Evolutionary conservation across 371 early-diverging fungal genomes (phyloP), one percentile per base, ranked within the genome.

Genomic region (Syncephalastrum racemosum): DNA sequence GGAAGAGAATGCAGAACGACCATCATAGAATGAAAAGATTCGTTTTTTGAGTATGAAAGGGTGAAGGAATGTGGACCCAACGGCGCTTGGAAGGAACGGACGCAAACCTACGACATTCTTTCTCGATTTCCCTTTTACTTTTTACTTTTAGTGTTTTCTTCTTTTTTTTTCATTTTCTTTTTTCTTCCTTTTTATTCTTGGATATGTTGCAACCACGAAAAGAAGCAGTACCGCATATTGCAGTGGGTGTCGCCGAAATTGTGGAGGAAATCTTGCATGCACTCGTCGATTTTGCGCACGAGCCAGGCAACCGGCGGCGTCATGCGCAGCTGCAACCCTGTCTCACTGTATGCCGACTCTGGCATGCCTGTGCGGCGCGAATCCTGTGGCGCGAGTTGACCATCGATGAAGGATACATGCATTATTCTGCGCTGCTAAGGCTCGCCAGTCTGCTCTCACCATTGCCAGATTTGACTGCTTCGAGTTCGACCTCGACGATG

Each of bases 351-450:
- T 75, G 68, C 51, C 71, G 56, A 24, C 48, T 70, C 22, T 79
- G 79, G 75, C 65, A 79, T 49, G 70, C 70, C 54, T 67, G 71
- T 58, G 66, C 70, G 3, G 59, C 55, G 40, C 63, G 69, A 8
- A 58, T 66, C 20, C 48, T 72, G 15, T 79, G 79, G 79, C 67
- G 68, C 44, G 62, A 58, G 13, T 54, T 65, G 0, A 45, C 19
- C 6, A 75, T 78, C 59, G 73, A 71, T 4, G 72, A 69, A n/a
- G 62, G 50, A 16, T 63, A 62, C 22, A 36, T 39, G 0, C 46
- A 54, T 23, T 46, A 63, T 18, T 25, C 19, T 40, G 46, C 54
- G 14, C 45, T 63, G 15, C 20, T 46, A 7, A 39, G 27, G 4
- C 55, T 54, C 23, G 56, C 45, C 44, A 50, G 36, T 10, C 36